These are phyloP conservation scores for Sporothrix luriei DNA, from an alignment of 2,329 filamentous ascomycete genomes.

Conservation along the genomic window DNA sequence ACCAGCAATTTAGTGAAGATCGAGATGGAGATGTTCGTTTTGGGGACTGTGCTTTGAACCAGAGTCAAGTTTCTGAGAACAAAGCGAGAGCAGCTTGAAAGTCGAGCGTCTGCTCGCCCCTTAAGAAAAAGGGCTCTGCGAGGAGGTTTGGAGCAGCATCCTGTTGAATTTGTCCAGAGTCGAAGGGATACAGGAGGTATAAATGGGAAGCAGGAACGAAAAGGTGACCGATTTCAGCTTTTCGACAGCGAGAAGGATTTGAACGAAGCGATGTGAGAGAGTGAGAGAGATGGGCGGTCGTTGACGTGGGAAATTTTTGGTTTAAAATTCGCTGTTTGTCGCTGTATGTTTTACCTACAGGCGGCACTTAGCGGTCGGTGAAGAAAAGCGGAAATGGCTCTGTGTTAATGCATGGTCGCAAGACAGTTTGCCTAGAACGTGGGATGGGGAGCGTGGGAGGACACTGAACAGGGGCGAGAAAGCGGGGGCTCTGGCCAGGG, in stretches of 20 bases:
- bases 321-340: neutral
- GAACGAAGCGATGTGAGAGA: conserved; percentile 1
- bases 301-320: conserved; percentile 2
- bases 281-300: neutral
- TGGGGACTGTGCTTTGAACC: neutral
- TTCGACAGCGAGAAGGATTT: neutral
- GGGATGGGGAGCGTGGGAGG: neutral
- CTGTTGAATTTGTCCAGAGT: conserved; percentile 28
- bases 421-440: conserved; percentile 28
- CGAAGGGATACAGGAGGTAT: neutral
- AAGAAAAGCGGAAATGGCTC: conserved; percentile 30
- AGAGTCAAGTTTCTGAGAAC: neutral
- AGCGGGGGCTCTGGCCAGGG: conserved; percentile 8
- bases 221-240: neutral
- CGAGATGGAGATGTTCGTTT: too few relatives aligned
- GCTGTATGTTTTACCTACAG: conserved; percentile 12
- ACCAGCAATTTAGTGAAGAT: neutral
- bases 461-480: neutral
- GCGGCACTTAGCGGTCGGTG: conserved; percentile 26
- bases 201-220: neutral
- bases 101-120: conserved; percentile 31
- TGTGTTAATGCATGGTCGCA: conserved; percentile 25
- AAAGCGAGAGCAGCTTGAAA: conserved; percentile 11
- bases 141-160: conserved; percentile 31
- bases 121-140: conserved; percentile 33